These are phyloP conservation scores for Fusarium udum DNA, from an alignment of 2,329 filamentous ascomycete genomes.

Conservation along the genomic window DNA sequence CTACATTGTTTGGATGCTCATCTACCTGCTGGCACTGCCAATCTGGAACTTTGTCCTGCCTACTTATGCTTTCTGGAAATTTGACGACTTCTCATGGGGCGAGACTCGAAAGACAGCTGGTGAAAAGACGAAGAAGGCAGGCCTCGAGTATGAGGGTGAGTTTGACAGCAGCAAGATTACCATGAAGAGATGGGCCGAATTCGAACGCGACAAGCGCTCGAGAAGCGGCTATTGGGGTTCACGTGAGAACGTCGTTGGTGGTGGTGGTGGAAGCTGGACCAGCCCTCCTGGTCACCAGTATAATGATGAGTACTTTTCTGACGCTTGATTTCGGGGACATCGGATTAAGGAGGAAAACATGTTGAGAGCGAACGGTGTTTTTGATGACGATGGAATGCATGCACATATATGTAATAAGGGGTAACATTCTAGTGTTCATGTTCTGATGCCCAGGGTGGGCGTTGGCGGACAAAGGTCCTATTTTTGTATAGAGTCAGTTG, in stretches of 20 bases:
- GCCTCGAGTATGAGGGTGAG: constrained; percentile 89
- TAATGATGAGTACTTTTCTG: constrained; percentile 66
- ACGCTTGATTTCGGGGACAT: constrained; percentile 50
- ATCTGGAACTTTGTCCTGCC: constrained; percentile 98
- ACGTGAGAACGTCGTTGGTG: constrained; percentile 60
- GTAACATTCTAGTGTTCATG: constrained; percentile 34
- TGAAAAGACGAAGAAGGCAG: constrained; percentile 86
- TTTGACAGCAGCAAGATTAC: constrained; percentile 99
- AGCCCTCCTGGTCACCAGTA: constrained; percentile 56
- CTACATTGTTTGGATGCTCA: constrained; percentile 96
- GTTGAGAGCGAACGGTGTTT: constrained; percentile 36
- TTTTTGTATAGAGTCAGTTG: constrained; percentile 40
- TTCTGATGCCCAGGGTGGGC: constrained; percentile 27
- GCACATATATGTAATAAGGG: constrained; percentile 41
- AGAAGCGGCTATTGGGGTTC: constrained; percentile 62
- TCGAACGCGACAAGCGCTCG: constrained; percentile 74
- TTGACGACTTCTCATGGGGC: constrained; percentile 99
- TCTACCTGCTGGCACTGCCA: constrained; percentile 91
- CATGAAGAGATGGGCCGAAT: constrained; percentile 99
- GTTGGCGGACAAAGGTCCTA: constrained; percentile 17
- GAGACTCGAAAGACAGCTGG: constrained; percentile 96
- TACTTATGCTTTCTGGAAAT: constrained; percentile 98
- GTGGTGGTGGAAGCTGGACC: constrained; percentile 55
- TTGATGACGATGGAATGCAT: constrained; percentile 31
- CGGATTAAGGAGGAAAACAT: constrained; percentile 22